Base-by-base conservation (phyloP, 805 yeast species). In the Martiniozyma abietophila region DNA sequence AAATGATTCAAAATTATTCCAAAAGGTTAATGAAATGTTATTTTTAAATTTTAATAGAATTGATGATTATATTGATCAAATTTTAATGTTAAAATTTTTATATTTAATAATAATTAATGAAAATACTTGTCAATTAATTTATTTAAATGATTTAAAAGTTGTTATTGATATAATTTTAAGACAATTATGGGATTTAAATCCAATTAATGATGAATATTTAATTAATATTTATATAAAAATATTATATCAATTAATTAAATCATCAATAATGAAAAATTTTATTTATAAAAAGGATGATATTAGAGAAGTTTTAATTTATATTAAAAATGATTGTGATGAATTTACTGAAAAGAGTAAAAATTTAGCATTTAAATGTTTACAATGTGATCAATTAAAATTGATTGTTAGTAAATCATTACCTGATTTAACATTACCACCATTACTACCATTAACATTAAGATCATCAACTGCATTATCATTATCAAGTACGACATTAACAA, bases 71-170 rank as follows among this genome's bases (percentile, higher is more conserved):
- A 70, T 83, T 34, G 57, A 82, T 35, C 85, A 80, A 46, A 78
- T 85, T 3, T 69, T 88, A 61, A 80, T 82, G 49, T 65, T 88
- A 45, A 88, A 88, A 56, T 65, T 84, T 38, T 60, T 88, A 7
- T 84, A 83, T 52, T 56, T 81, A 38, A 69, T 88, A 1, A 73
- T 88, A 56, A 76, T 88, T 2, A 71, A 76, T 4, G 64, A 76
- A 5, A 58, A 59, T 24, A 78, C 94, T 0, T 62, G 71, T 34
- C 80, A 78, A 39, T 65, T 78, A 46, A 72, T 85, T 31, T 88
- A 88, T 51, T 63, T 83, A 41, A 88, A 88, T 48, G 97, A 88
- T 52, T 58, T 88, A 39, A 77, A 80, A 46, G 94, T 88, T 6
- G 67, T 88, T 37, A 76, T 81, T 10, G 95, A 85, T 49, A 86